Evolutionary conservation across 345 rosid species (phyloP).

Genomic region (Citrus mangshanensis): DNA sequence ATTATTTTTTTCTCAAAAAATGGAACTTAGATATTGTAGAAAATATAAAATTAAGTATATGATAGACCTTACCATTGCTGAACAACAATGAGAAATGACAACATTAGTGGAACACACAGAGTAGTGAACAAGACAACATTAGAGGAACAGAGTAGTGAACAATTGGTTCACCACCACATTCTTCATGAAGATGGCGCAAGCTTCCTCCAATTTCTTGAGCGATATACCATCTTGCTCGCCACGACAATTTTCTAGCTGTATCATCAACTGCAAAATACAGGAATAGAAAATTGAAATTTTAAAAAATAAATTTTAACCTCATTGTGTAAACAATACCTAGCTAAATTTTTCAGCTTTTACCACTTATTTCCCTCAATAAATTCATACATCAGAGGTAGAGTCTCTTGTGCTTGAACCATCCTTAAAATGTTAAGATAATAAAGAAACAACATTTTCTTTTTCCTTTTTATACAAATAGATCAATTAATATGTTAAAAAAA

Average conservation of each 20-base stretch:
- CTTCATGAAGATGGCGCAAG: constrained; percentile 49
- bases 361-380: too few relatives aligned
- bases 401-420: too few relatives aligned
- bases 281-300: background rate
- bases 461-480: too few relatives aligned
- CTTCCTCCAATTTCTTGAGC: constrained; percentile 43
- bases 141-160: constrained; percentile 14
- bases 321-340: too few relatives aligned
- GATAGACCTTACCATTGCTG: constrained; percentile 30
- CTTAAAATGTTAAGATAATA: too few relatives aligned
- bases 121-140: background rate
- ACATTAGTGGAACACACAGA: constrained; percentile 35
- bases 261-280: constrained; percentile 23
- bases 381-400: too few relatives aligned
- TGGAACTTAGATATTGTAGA: background rate
- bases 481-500: too few relatives aligned
- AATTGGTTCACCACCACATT: constrained; percentile 43
- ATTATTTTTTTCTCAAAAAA: too few relatives aligned
- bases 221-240: constrained; percentile 49
- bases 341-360: too few relatives aligned
- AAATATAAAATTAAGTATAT: too few relatives aligned
- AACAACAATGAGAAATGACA: constrained; percentile 23
- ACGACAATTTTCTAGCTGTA: constrained; percentile 31
- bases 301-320: too few relatives aligned
- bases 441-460: too few relatives aligned